A percentile compares a stretch with the other conserved stretches of the same genome.
These are phyloP conservation scores for Marsdenia floribunda DNA, from an alignment of 257 asterid genomes.

Conservation along the genomic window DNA sequence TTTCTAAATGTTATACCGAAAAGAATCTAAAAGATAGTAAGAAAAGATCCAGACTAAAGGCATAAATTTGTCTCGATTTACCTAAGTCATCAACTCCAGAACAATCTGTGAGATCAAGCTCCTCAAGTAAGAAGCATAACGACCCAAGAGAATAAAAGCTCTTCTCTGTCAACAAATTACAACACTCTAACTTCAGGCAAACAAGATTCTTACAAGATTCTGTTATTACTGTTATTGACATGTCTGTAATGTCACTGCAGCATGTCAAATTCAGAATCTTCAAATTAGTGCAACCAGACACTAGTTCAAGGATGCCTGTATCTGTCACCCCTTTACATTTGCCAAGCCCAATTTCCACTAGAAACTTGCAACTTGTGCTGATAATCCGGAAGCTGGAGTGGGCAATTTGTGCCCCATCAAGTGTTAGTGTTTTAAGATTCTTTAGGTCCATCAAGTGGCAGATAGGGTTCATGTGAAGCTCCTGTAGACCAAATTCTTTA, in stretches of 20 bases:
- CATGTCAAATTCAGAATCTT: slow-evolving; percentile 56
- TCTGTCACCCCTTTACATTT: slow-evolving; percentile 65
- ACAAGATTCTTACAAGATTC: slow-evolving; percentile 41
- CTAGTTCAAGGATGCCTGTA: slow-evolving; percentile 41
- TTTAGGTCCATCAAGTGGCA: slow-evolving; percentile 40
- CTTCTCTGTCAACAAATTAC: slow-evolving; percentile 53
- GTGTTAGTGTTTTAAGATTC: slow-evolving; percentile 37
- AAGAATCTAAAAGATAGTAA: not conserved
- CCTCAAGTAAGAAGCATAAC: slow-evolving; percentile 43
- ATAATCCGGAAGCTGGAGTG: slow-evolving; percentile 37
- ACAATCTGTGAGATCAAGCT: slow-evolving; percentile 79
- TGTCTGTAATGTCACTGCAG: slow-evolving; percentile 59
- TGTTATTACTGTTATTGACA: slow-evolving; percentile 45
- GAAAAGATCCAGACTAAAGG: not conserved
- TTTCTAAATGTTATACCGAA: not conserved
- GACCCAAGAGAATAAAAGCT: slow-evolving; percentile 56
- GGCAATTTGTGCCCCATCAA: slow-evolving; percentile 49
- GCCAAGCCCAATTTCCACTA: slow-evolving; percentile 54
- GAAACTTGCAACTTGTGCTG: slow-evolving; percentile 35
- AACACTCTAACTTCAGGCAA: slow-evolving; percentile 71
- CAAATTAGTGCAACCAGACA: slow-evolving; percentile 42
- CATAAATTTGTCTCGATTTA: slow-evolving; percentile 21
- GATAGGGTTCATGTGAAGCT: slow-evolving; percentile 29
- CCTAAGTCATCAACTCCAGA: slow-evolving; percentile 56
- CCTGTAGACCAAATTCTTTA: slow-evolving; percentile 35